Evolutionary conservation across 371 early-diverging fungal genomes (phyloP), one percentile per base, ranked within the genome.

Genomic region (Gilbertella persicaria): DNA sequence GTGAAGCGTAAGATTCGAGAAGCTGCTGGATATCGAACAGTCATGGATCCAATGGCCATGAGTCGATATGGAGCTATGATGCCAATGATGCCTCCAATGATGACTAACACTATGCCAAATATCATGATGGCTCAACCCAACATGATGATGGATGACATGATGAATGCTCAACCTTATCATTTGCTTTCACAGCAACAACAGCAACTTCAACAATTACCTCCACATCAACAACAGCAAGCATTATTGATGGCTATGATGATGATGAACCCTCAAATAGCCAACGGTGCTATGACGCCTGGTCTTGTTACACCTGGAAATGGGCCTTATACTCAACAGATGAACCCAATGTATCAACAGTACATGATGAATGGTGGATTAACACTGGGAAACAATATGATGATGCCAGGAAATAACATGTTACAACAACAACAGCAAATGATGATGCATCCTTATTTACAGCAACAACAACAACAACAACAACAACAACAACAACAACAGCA

Each of bases 201-300:
- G 19, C 52, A 51, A 44, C 43, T 36, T 17, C 51, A 41, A 17
- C 57, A 57, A 23, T 16, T 57, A 12, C 40, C 16, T 39, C 55
- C 39, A 30, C 50, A 42, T 19, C 57, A 57, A 38, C 57, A 56
- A 14, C 57, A 57, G 28, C 57, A 57, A 21, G 50, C 57, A 13
- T 9, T 57, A 4, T 21, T 57, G 37, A 37, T 50, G 50, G 36
- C 49, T 4, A 49, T 57, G 35, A 57, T 57, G 57, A 49, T 45
- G 43, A 50, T 37, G 50, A 14, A 13, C 13, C 8, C 37, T 5
- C 16, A n/a, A n/a, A 35, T 36, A 14, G 42, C 19, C 10, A 42
- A 28, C 36, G 24, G 25, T 36, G 30, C 24, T 24, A 25, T 41
- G 40, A 41, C 41, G 47, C 33, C 20, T 13, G 40, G 40, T 17